A percentile compares a stretch with the other conserved stretches of the same genome.
Conservation (phyloP, 768 basidiomycete genomes). For the Boletus subparvulus region DNA sequence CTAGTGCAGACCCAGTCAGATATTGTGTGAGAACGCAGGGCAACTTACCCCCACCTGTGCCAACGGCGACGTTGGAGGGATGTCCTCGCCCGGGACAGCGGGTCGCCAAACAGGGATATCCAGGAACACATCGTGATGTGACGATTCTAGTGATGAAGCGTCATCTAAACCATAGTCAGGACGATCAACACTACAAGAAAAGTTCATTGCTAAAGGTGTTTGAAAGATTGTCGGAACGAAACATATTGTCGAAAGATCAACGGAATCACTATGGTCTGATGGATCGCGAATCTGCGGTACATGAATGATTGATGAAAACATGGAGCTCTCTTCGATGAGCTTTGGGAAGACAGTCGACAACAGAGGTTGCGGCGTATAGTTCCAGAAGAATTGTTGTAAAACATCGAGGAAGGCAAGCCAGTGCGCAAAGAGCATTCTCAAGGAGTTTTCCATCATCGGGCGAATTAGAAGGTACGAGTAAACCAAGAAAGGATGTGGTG, state of each 20-base stretch:
- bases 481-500: background rate
- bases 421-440: conserved; percentile 10
- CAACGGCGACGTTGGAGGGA: background rate
- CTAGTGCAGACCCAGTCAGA: conserved; percentile 6
- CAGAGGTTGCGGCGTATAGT: conserved; percentile 5
- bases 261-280: background rate
- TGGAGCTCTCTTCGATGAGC: conserved; percentile 5
- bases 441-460: background rate
- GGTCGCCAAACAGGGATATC: conserved; percentile 2
- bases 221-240: conserved; percentile 2
- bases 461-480: background rate
- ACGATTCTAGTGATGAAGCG: background rate
- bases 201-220: background rate
- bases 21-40: background rate
- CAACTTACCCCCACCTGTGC: background rate
- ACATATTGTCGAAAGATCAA: conserved; percentile 4
- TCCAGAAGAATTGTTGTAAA: conserved; percentile 10
- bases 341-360: conserved; percentile 8
- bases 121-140: background rate
- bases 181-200: conserved; percentile 1
- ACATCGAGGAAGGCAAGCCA: conserved; percentile 14
- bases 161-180: background rate
- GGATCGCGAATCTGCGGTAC: background rate
- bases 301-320: background rate
- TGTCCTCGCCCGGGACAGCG: background rate